A percentile compares a stretch with the other conserved stretches of the same genome.
phyloP scores from a whole-genome alignment of 1,284 basidiomycete species.

The Pseudozyma pruni region DNA sequence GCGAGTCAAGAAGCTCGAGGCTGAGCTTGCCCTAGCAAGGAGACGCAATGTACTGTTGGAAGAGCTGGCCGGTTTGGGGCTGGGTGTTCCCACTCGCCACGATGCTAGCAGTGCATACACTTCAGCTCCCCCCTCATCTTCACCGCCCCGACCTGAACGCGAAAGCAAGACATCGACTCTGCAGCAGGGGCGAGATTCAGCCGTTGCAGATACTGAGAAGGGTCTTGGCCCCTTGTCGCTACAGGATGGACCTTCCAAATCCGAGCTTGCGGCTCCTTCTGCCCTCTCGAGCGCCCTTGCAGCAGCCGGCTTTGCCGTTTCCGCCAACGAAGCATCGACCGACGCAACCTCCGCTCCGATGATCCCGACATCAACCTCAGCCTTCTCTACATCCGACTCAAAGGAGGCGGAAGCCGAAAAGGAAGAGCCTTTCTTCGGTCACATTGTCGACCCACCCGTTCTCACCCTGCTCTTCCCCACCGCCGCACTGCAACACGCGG shows the following conservation, averaged over 20 bases:
- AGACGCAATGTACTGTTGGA: constrained; percentile 37
- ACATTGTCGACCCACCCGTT: constrained; percentile 45
- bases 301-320: constrained; percentile 25
- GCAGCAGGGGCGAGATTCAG: background rate
- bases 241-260: background rate
- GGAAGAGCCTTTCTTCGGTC: constrained; percentile 33
- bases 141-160: background rate
- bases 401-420: constrained; percentile 5
- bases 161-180: background rate
- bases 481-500: constrained; percentile 50
- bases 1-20: constrained; percentile 32
- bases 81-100: constrained; percentile 21
- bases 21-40: constrained; percentile 37
- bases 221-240: constrained; percentile 15
- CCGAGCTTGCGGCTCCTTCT: constrained; percentile 5
- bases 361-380: constrained; percentile 2
- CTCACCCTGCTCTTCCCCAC: constrained; percentile 60
- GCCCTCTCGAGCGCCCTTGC: constrained; percentile 17
- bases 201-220: background rate
- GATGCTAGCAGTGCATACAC: background rate
- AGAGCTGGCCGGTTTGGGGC: constrained; percentile 37
- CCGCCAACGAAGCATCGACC: background rate
- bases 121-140: background rate
- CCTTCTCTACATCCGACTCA: background rate
- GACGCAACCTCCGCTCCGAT: constrained; percentile 12